Conservation (phyloP, 1,284 basidiomycete genomes). For the Lignosus rhinocerotis region DNA sequence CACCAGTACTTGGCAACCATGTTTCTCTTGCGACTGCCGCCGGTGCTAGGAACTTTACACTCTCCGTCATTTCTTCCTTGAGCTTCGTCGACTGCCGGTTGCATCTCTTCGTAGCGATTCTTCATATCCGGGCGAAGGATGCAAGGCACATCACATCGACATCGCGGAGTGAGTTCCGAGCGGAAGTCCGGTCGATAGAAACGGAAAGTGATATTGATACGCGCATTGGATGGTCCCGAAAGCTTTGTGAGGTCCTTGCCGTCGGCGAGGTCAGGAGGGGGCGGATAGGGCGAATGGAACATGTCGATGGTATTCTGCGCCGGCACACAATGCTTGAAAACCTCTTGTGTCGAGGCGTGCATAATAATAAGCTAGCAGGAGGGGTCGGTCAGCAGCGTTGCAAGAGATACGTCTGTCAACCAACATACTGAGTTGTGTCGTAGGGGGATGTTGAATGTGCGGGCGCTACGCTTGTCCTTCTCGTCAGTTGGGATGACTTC, state of each 20-base stretch:
- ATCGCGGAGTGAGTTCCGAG: constrained; percentile 66
- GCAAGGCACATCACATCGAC: constrained; percentile 80
- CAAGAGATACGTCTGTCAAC: not conserved
- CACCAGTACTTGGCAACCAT: constrained; percentile 76
- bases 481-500: constrained; percentile 70
- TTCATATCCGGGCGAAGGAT: constrained; percentile 83
- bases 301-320: constrained; percentile 76
- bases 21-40: constrained; percentile 34
- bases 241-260: constrained; percentile 8
- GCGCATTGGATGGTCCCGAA: constrained; percentile 52
- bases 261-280: constrained; percentile 19
- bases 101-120: constrained; percentile 39
- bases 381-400: not conserved
- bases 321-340: constrained; percentile 83
- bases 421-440: constrained; percentile 75
- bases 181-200: constrained; percentile 87
- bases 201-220: constrained; percentile 89
- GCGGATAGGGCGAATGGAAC: constrained; percentile 67
- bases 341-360: constrained; percentile 90
- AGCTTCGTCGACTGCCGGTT: not conserved
- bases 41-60: not conserved
- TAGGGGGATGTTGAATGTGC: constrained; percentile 84
- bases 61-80: not conserved
- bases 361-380: constrained; percentile 76
- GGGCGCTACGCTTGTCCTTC: constrained; percentile 50